Conservation (phyloP, 2,329 filamentous ascomycete species). For the Ophiostoma quercus region DNA sequence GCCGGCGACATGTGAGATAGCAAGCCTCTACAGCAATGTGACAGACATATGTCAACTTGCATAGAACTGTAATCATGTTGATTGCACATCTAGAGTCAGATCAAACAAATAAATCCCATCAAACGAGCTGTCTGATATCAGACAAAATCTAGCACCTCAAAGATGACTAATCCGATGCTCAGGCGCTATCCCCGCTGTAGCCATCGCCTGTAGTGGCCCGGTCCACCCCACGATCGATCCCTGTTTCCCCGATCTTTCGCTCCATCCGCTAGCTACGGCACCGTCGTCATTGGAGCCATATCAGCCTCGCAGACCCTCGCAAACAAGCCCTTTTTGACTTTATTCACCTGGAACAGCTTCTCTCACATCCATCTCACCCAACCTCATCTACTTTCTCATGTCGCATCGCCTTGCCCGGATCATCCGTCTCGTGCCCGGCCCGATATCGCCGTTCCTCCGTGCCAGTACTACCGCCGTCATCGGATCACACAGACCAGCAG, state of each 20-base stretch:
- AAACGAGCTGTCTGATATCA: background rate
- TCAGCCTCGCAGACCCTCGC: background rate
- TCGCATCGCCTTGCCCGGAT: slow-evolving; percentile 25
- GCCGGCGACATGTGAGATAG: no score
- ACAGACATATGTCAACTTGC: no score
- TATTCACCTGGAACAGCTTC: background rate
- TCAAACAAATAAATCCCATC: no score
- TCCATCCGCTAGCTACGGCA: background rate
- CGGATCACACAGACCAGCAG: background rate
- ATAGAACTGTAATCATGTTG: no score
- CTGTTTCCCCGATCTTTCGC: slow-evolving; percentile 4
- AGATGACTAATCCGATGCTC: slow-evolving; percentile 4
- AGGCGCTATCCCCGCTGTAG: background rate
- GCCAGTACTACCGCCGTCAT: slow-evolving; percentile 4
- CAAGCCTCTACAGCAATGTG: no score
- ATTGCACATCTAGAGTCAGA: no score
- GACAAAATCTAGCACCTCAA: background rate
- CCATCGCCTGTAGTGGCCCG: background rate
- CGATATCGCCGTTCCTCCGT: slow-evolving; percentile 19
- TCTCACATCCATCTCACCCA: background rate
- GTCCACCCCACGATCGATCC: slow-evolving; percentile 10
- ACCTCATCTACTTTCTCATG: slow-evolving; percentile 19
- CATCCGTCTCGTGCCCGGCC: slow-evolving; percentile 23
- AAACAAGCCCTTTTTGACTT: background rate
- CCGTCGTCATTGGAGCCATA: background rate